Evolutionary conservation across 2,329 filamentous ascomycete genomes (phyloP), one percentile per base, ranked within the genome.

Genomic region (Xylariales sp.): DNA sequence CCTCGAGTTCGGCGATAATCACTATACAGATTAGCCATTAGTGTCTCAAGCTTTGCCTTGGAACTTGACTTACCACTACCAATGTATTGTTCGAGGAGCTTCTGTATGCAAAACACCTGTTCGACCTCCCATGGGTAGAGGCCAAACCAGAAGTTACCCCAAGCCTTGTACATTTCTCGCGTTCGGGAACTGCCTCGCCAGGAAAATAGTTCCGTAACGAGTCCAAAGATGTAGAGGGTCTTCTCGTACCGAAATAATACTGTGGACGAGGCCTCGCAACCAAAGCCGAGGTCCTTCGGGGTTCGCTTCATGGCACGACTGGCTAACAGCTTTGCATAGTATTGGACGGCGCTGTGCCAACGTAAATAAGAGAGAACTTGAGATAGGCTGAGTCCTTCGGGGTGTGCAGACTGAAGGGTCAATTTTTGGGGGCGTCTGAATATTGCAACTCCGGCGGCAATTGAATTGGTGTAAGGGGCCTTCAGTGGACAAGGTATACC

Each of bases 71-170:
- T 60, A 65, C 61, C 3, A 5, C 1, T 14, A 2, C 4, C 3
- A 10, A 62, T n/a, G n/a, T 53, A 5, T 9, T 7, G 8, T 9
- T 30, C 12, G 4, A 68, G 30, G 10, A 62, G 36, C 43, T 16
- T 45, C 45, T 65, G 50, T 9, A 49, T 52, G 16, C 55, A 45
- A 18, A 28, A 55, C 2, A 68, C 52, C 32, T 68, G 65, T n/a
- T 62, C 61, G 16, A 65, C 9, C 14, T 68, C 65, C 65, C 65
- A 64, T 28, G 62, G 65, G 2, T 16, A 10, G 3, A 64, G n/a
- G 1, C 28, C 14, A 28, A 16, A 48, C 61, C 65, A 68, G 45
- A 66, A 68, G 3, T 5, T n/a, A 1, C 54, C 60, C 64, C 64
- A 64, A 18, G 59, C 54, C 43, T 23, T 1, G 3, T 54, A 4